Evolutionary conservation across 768 basidiomycete genomes (phyloP).

Genomic region (Rhodotorula toruloides): DNA sequence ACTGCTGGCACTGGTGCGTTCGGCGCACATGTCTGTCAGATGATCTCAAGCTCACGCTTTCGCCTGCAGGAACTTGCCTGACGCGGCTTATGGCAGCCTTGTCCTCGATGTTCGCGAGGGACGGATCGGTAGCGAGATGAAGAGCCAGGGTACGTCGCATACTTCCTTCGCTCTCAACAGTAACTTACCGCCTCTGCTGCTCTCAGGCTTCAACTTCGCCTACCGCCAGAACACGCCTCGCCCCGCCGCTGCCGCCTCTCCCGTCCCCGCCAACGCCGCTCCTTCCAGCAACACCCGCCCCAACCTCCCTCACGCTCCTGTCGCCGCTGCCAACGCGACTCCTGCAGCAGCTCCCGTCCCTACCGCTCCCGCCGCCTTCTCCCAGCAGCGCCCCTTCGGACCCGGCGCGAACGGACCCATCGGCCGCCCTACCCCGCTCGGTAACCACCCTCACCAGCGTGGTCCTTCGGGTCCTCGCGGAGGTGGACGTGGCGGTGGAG

Average conservation of each 20-base stretch:
- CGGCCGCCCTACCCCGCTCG: neutral
- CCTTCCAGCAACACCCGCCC: neutral
- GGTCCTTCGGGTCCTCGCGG: constrained; percentile 1
- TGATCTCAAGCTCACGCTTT: no score
- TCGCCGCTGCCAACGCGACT: neutral
- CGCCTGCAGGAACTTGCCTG: constrained; percentile 67
- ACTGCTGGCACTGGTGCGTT: constrained; percentile 83
- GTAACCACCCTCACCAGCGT: constrained; percentile 7
- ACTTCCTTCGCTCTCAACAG: constrained; percentile 1
- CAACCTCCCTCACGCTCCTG: neutral
- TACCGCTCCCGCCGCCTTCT: neutral
- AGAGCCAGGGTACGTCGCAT: constrained; percentile 67
- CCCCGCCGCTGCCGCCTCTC: neutral
- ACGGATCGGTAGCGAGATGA: constrained; percentile 82
- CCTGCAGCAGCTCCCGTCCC: constrained; percentile 1
- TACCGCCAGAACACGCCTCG: constrained; percentile 61
- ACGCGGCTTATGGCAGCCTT: constrained; percentile 85
- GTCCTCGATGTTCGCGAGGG: constrained; percentile 87
- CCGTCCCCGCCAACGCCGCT: constrained; percentile 2
- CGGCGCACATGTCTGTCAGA: neutral
- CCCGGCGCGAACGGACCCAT: neutral
- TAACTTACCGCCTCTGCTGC: neutral
- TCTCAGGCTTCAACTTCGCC: constrained; percentile 86
- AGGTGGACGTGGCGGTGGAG: neutral
- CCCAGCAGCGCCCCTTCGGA: neutral